Base-by-base conservation (phyloP, 345 rosid genomes). In the Brassica cretica region DNA sequence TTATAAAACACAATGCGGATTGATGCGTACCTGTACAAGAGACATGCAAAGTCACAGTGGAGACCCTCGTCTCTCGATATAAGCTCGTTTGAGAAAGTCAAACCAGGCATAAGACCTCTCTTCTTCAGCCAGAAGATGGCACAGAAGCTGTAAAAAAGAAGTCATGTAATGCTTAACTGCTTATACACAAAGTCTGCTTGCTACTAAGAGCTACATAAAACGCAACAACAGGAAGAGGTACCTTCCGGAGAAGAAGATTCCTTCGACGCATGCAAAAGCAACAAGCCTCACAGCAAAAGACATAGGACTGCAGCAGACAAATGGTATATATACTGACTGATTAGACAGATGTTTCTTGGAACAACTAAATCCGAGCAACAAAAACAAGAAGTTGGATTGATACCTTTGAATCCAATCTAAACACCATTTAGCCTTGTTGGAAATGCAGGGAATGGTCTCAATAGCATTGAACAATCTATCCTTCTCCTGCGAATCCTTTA, bases 231-330 rank as follows among this genome's bases (percentile, higher is more conserved):
- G 41, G 41, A 72, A 18, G 18, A 8, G n/a, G 66, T 87, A 92
- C 97, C 98, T 94, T 79, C 97, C 98, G 0, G 97, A 92, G 85
- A 92, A 94, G 82, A 92, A 92, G 61, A 94, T 90, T 72, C 97
- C 97, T 85, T 94, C 97, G 8, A 94, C 81, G 41, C 98, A 90
- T 32, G 97, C 92, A 82, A 94, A 94, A 74, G 93, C 97, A 78
- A 94, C 86, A 16, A 94, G 87, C 80, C 97, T 85, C 79, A 88
- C 91, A 3, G 91, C 91, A 82, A 92, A 92, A 1, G 89, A 84
- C 66, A 80, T 73, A 80, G 97, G 87, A 85, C 98, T 91, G 85
- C 83, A 85, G 85, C 83, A 85, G 16, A 46, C 55, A 46, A 41
- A 46, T 46, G 16, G 55, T 46, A 46, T 46, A 14, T 51, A n/a